A percentile compares a stretch with the other conserved stretches of the same genome.
phyloP scores from a whole-genome alignment of 2,329 filamentous ascomycete genomes.

The Xylariaceae sp. region DNA sequence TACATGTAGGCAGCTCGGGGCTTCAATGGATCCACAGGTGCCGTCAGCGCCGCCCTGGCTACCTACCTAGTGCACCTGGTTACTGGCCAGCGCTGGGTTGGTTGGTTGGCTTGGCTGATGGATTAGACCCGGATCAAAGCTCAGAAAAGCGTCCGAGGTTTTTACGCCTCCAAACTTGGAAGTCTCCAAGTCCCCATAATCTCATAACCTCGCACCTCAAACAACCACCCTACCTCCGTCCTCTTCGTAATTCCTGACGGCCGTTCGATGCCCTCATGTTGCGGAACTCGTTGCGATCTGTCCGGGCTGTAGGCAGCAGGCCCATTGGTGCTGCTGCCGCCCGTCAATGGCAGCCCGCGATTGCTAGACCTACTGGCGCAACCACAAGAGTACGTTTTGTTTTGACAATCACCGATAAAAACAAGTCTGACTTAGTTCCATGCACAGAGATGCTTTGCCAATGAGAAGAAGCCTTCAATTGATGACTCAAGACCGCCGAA shows the following conservation, averaged over 20 bases:
- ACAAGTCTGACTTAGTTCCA: conserved; percentile 13
- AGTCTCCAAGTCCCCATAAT: conserved; percentile 22
- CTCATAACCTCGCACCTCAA: conserved; percentile 30
- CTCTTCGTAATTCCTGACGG: conserved; percentile 31
- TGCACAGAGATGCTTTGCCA: conserved; percentile 63
- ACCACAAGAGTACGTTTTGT: conserved; percentile 48
- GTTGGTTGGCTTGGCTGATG: conserved; percentile 12
- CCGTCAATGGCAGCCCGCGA: conserved; percentile 64
- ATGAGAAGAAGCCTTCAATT: conserved; percentile 58
- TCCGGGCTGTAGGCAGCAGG: conserved; percentile 64
- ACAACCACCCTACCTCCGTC: conserved; percentile 19
- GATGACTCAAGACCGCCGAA: conserved; percentile 57
- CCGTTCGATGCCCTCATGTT: conserved; percentile 65
- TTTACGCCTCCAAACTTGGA: conserved; percentile 35
- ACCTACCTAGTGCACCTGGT: no score
- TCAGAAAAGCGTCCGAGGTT: conserved; percentile 37
- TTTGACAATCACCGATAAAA: background rate
- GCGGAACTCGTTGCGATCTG: conserved; percentile 72
- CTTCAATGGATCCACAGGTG: conserved; percentile 15
- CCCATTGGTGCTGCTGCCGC: conserved; percentile 58
- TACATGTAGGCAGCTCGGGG: no score
- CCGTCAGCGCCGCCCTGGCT: no score
- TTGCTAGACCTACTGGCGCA: conserved; percentile 47
- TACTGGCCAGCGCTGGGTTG: conserved; percentile 8
- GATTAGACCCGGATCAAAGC: conserved; percentile 20